Conservation (phyloP, 352 stramenopile genomes). For the Plasmopara muralis region DNA sequence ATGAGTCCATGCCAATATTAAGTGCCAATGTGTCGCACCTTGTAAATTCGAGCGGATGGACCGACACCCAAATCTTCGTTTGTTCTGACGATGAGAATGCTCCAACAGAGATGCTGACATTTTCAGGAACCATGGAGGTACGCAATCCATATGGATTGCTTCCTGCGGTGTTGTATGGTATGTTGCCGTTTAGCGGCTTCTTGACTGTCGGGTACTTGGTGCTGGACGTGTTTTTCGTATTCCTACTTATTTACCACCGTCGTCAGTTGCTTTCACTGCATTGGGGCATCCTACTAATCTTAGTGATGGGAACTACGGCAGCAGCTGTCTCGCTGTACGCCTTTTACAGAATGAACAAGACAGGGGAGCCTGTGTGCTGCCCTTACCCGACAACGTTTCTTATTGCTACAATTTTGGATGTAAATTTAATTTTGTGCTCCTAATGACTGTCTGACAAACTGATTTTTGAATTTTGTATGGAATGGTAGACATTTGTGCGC, state of each 20-base stretch:
- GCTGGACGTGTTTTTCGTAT: constrained; percentile 71
- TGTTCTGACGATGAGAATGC: constrained; percentile 50
- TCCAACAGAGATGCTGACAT: constrained; percentile 43
- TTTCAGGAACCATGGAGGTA: constrained; percentile 66
- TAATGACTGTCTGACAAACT: constrained; percentile 3
- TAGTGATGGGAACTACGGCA: constrained; percentile 65
- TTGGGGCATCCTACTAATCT: constrained; percentile 72
- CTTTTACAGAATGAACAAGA: constrained; percentile 85
- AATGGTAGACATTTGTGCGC: constrained; percentile 55
- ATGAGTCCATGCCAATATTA: constrained; percentile 34
- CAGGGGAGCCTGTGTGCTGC: constrained; percentile 84
- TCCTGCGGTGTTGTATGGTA: constrained; percentile 74
- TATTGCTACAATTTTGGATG: constrained; percentile 74
- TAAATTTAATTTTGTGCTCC: constrained; percentile 24
- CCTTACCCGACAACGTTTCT: constrained; percentile 84
- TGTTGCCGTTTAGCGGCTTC: constrained; percentile 79
- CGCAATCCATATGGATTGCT: constrained; percentile 77
- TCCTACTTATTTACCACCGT: constrained; percentile 63
- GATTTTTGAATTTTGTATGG: constrained; percentile 7
- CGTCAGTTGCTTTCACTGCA: constrained; percentile 73
- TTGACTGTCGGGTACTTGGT: constrained; percentile 67
- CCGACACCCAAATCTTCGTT: constrained; percentile 74
- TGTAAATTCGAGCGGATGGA: constrained; percentile 65
- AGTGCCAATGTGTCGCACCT: constrained; percentile 44
- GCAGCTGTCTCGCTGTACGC: constrained; percentile 73